Conservation (phyloP, 192 early-diverging fungal genomes). For the Globomyces pollinis-pini region DNA sequence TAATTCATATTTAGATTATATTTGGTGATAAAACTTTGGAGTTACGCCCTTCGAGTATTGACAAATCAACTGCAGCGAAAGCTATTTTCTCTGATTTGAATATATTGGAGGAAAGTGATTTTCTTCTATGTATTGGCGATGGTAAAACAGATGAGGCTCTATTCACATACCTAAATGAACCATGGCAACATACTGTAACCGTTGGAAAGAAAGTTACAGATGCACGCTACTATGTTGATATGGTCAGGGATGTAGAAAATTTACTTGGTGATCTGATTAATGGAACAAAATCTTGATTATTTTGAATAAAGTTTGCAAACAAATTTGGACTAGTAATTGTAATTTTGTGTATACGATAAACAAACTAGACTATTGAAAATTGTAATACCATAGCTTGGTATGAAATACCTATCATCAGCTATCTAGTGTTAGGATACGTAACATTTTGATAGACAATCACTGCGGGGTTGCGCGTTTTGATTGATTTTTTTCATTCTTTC, state of each 20-base stretch:
- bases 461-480: too few relatives aligned
- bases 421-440: too few relatives aligned
- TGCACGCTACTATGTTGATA: slow-evolving; percentile 79
- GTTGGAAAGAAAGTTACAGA: slow-evolving; percentile 97
- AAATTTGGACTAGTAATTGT: too few relatives aligned
- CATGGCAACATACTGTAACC: slow-evolving; percentile 67
- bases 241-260: slow-evolving; percentile 38
- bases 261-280: neutral
- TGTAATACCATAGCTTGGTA: too few relatives aligned
- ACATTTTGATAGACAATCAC: too few relatives aligned
- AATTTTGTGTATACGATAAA: too few relatives aligned
- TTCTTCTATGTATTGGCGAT: slow-evolving; percentile 84
- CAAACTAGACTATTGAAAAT: too few relatives aligned
- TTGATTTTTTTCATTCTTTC: too few relatives aligned
- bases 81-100: slow-evolving; percentile 78
- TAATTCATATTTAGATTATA: slow-evolving; percentile 76
- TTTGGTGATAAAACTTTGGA: slow-evolving; percentile 96
- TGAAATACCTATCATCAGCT: too few relatives aligned
- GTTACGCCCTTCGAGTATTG: slow-evolving; percentile 83
- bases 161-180: slow-evolving; percentile 53
- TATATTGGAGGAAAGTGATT: slow-evolving; percentile 39
- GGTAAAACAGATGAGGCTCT: slow-evolving; percentile 95
- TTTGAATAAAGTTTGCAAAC: too few relatives aligned
- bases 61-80: slow-evolving; percentile 83
- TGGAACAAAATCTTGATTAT: too few relatives aligned